A percentile compares a stretch with the other conserved stretches of the same genome.
phyloP scores from a whole-genome alignment of 2,329 filamentous ascomycete species.

The Diatrype stigma region DNA sequence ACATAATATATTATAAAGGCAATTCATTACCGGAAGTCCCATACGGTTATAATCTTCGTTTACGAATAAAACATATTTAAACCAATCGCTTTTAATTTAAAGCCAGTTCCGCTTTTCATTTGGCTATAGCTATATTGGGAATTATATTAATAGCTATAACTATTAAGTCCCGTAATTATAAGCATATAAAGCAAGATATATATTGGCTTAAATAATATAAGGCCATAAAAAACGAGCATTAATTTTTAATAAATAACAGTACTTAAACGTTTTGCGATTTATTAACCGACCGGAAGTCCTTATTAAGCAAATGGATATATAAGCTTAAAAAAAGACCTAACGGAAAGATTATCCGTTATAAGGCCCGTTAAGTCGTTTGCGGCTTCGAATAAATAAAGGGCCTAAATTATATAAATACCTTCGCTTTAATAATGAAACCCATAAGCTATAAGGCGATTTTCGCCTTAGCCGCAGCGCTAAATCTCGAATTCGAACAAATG shows the following conservation, averaged over 20 bases:
- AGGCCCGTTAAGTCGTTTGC: neutral
- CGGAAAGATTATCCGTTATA: neutral
- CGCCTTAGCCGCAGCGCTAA: slow-evolving; percentile 1
- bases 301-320: neutral
- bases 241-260: slow-evolving; percentile 5
- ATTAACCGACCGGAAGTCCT: neutral
- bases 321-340: neutral
- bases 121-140: no score
- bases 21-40: no score
- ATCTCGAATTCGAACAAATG: slow-evolving; percentile 9
- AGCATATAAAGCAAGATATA: neutral
- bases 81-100: no score
- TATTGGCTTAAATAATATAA: slow-evolving; percentile 2
- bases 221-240: slow-evolving; percentile 3
- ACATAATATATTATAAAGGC: no score
- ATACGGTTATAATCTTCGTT: no score
- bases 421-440: no score
- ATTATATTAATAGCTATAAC: no score
- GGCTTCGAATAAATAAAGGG: neutral
- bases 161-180: slow-evolving; percentile 4
- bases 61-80: no score
- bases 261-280: neutral
- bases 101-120: no score
- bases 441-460: no score
- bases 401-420: no score